phyloP scores from a whole-genome alignment of 768 basidiomycete species.

The Xerocomellus amylosporus region DNA sequence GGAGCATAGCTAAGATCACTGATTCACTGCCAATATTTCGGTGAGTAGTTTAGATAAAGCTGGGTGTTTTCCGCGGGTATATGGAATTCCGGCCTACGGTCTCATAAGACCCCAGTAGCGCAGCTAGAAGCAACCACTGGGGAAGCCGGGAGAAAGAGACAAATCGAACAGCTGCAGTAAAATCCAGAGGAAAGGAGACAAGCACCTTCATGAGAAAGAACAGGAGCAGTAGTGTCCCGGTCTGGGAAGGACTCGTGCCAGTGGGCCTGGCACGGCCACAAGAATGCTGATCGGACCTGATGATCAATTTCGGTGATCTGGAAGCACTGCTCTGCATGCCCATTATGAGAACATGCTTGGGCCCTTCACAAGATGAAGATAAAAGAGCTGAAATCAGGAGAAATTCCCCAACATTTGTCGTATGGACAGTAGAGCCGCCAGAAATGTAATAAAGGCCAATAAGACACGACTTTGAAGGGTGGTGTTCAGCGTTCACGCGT shows the following conservation, averaged over 20 bases:
- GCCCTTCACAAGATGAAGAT: too few species aligned
- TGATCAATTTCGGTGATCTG: neutral
- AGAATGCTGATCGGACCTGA: neutral
- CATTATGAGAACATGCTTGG: neutral
- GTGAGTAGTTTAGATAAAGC: neutral
- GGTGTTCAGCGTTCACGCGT: too few species aligned
- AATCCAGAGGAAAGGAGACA: neutral
- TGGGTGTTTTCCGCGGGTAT: neutral
- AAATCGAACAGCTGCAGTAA: neutral
- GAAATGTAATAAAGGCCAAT: too few species aligned
- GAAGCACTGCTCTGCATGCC: neutral
- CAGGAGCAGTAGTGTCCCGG: neutral
- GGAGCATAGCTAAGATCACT: conserved; percentile 6
- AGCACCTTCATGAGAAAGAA: neutral
- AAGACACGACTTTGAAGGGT: too few species aligned
- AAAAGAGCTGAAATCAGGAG: neutral
- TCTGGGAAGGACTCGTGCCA: neutral
- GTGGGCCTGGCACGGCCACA: neutral
- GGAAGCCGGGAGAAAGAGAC: neutral
- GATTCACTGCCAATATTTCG: conserved; percentile 1
- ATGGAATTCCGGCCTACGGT: neutral
- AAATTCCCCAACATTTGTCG: neutral
- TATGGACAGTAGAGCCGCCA: too few species aligned
- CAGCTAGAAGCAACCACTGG: neutral
- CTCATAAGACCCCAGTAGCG: neutral